Base-by-base conservation (phyloP, 2,329 filamentous ascomycete genomes). In the Corinectria fuckeliana region DNA sequence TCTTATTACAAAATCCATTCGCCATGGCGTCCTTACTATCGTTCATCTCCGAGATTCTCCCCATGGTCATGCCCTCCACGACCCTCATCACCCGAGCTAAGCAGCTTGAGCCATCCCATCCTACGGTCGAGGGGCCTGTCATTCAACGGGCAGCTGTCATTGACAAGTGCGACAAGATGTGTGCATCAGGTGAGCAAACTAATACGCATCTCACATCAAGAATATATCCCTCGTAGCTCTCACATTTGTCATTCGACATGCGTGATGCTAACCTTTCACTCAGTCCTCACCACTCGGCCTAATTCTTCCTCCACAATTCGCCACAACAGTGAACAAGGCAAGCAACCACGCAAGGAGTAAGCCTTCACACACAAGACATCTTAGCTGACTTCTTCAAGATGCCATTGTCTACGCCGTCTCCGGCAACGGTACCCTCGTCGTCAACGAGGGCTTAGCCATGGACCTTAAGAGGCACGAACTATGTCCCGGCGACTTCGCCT, bases 301-400 rank as follows among this genome's bases (percentile, higher is more conserved):
- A 82, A 84, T 51, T 86, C 85, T 25, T 76, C 81, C 2, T 87
- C 87, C 0, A 82, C 85, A 5, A 80, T 92, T 20, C 88, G 89
- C 63, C 89, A 92, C 68, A 88, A 91, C 67, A 88, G 88, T 54
- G 83, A 87, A 69, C 87, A 91, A 80, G 85, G 85, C 87, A 70
- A 67, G 78, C 42, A 10, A 14, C 2, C 16, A 7, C 25, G 16
- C 10, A 14, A 18, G 4, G n/a, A 4, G 2, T n/a, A 18, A 1
- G n/a, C n/a, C n/a, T n/a, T n/a, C 8, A 16, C 9, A 30, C 11
- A 28, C 4, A 4, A 30, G 16, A 36, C 2, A 28, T 3, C 18
- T 14, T 13, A 18, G n/a, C 23, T 45, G 25, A 39, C 26, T 11
- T 42, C 21, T 21, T 48, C 1, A 41, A 88, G 88, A 92, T 64